Conservation (phyloP, 306 rosid genomes). For the Pterocarpus santalinus region DNA sequence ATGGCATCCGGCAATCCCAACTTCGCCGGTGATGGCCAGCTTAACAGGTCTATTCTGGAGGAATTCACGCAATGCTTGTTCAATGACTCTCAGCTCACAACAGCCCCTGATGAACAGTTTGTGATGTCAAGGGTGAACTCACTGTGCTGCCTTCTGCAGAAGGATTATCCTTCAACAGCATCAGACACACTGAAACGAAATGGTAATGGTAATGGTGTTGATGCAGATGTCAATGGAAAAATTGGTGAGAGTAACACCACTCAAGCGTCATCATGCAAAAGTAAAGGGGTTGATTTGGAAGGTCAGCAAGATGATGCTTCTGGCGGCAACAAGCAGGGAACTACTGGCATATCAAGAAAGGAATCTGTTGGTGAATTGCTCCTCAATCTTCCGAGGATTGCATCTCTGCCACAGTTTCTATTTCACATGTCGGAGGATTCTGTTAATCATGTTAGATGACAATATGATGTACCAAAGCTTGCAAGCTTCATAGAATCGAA, state of each 20-base stretch:
- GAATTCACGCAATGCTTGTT: conserved; percentile 73
- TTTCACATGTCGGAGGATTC: conserved; percentile 61
- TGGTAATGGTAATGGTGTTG: background rate
- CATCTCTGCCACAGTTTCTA: conserved; percentile 77
- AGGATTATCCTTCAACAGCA: conserved; percentile 55
- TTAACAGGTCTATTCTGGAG: conserved; percentile 60
- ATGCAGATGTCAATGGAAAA: conserved; percentile 30
- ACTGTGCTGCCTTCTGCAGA: conserved; percentile 75
- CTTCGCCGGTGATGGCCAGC: conserved; percentile 48
- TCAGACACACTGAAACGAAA: conserved; percentile 40
- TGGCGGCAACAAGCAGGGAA: conserved; percentile 58
- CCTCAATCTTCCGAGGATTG: conserved; percentile 79
- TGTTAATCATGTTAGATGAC: conserved; percentile 56
- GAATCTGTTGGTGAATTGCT: conserved; percentile 80
- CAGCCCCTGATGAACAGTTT: conserved; percentile 62
- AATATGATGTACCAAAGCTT: conserved; percentile 15
- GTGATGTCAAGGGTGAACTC: conserved; percentile 83
- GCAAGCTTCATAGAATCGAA: conserved; percentile 22
- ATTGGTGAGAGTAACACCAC: conserved; percentile 38
- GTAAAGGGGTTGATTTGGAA: conserved; percentile 46
- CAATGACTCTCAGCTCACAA: conserved; percentile 57
- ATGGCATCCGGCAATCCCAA: conserved; percentile 54
- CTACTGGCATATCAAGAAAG: conserved; percentile 59
- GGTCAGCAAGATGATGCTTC: conserved; percentile 47
- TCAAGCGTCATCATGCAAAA: conserved; percentile 42